Percentiles rank a stretch among this genome's conserved stretches.
These are phyloP conservation scores for Linnemannia schmuckeri DNA, from an alignment of 192 early-diverging fungal species.

Conservation along the genomic window DNA sequence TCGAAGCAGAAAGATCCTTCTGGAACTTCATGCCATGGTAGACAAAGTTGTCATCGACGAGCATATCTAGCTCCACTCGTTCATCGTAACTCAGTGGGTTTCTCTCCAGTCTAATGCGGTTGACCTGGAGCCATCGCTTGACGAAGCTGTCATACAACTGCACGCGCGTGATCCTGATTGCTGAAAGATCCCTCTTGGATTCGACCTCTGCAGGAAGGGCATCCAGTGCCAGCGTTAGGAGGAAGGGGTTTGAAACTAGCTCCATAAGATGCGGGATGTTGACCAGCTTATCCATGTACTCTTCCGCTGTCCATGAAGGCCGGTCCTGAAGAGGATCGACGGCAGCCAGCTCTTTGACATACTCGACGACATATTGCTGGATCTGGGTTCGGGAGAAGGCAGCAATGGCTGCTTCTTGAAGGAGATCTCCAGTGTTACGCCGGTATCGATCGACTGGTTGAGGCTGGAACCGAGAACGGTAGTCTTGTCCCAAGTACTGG, in stretches of 20 bases:
- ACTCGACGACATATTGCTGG: no score
- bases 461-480: no score
- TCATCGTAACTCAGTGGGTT: background rate
- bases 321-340: no score
- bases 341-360: no score
- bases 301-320: background rate
- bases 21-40: background rate
- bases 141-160: conserved; percentile 13
- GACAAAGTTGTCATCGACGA: background rate
- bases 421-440: no score
- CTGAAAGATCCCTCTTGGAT: background rate
- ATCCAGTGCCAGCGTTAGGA: conserved; percentile 9
- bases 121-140: background rate
- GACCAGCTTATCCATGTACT: background rate
- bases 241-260: conserved; percentile 13
- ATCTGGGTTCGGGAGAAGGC: no score
- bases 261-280: background rate
- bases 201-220: background rate
- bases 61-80: background rate
- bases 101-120: background rate
- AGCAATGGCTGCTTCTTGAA: no score
- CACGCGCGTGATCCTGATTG: conserved; percentile 20
- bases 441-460: no score
- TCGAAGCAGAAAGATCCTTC: background rate
- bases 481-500: no score